A percentile compares a stretch with the other conserved stretches of the same genome.
Conservation (phyloP, 331 rosid species). For the Rosa hybrid region DNA sequence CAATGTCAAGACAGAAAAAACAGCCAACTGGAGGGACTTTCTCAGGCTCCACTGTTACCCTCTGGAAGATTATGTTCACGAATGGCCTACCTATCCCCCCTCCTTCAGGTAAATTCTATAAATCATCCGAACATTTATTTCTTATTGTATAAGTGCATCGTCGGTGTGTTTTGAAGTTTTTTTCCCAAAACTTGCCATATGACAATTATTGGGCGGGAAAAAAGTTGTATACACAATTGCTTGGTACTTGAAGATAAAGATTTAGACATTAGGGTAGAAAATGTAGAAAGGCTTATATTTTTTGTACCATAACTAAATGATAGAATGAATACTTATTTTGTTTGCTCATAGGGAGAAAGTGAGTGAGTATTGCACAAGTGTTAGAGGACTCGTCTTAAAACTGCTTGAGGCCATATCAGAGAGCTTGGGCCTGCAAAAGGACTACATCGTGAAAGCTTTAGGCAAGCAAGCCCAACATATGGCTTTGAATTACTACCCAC, state of each 20-base stretch:
- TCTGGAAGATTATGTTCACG: constrained; percentile 52
- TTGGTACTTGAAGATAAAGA: no score
- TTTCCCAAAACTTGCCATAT: no score
- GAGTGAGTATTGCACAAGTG: constrained; percentile 46
- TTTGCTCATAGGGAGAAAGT: constrained; percentile 48
- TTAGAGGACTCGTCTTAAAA: constrained; percentile 37
- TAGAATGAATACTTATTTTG: neutral
- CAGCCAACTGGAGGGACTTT: constrained; percentile 80
- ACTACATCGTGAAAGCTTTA: constrained; percentile 25
- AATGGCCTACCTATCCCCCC: constrained; percentile 82
- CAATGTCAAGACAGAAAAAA: constrained; percentile 71
- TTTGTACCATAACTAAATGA: neutral
- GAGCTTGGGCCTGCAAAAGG: constrained; percentile 40
- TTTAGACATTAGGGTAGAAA: no score
- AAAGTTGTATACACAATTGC: no score
- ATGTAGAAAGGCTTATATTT: neutral
- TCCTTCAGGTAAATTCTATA: constrained; percentile 50
- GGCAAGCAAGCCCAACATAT: constrained; percentile 56
- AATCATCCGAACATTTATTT: neutral
- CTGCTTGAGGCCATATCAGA: constrained; percentile 51
- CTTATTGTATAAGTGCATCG: no score
- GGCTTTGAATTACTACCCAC: constrained; percentile 59
- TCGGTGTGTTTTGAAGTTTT: no score
- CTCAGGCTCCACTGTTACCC: constrained; percentile 79
- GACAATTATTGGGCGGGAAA: no score